phyloP scores from a whole-genome alignment of 495 filamentous ascomycete genomes.

The Penicillium angulare region DNA sequence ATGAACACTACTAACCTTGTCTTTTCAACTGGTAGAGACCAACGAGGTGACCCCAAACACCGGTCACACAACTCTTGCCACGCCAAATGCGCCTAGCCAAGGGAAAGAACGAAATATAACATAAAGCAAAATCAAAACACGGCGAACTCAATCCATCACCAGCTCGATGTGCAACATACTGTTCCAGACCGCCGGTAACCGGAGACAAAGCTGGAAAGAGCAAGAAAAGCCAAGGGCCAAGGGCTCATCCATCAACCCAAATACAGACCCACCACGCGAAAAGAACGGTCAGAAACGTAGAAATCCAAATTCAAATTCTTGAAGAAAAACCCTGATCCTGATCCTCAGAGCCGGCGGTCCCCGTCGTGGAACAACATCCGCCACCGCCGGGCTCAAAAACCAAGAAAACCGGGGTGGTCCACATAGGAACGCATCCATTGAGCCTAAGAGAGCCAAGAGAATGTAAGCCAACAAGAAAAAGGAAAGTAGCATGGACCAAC shows the following conservation, averaged over 20 bases:
- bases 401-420: not conserved
- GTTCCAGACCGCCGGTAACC: constrained; percentile 12
- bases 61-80: constrained; percentile 5
- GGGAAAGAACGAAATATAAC: not conserved
- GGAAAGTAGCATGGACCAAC: not conserved
- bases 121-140: not conserved
- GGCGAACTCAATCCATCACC: not conserved
- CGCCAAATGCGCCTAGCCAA: constrained; percentile 4
- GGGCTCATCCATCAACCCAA: constrained; percentile 2
- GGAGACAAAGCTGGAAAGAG: constrained; percentile 2
- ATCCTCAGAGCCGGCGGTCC: not conserved
- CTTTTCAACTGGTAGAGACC: too few species aligned
- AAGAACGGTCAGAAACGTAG: too few species aligned
- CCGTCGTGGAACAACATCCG: not conserved
- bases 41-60: not conserved
- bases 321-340: too few species aligned
- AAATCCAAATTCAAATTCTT: too few species aligned
- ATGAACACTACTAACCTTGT: too few species aligned
- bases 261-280: too few species aligned
- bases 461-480: constrained; percentile 9
- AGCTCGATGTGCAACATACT: constrained; percentile 2
- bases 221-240: constrained; percentile 1
- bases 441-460: not conserved
- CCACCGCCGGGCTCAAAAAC: not conserved
- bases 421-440: not conserved